Evolutionary conservation across 306 rosid genomes (phyloP).

Genomic region (Lotus japonicus): DNA sequence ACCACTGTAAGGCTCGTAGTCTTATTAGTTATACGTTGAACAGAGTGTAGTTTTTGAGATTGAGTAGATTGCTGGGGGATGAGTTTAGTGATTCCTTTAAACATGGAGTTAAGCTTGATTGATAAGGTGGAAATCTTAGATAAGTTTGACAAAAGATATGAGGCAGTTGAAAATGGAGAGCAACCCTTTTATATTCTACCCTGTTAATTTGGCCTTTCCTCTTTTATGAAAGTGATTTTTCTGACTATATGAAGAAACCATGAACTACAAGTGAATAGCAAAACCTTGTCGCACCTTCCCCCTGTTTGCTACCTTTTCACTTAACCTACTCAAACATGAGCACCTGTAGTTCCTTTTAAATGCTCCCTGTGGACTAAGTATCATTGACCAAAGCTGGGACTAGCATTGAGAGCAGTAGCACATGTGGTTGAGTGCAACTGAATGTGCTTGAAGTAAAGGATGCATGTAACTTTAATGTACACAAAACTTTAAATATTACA

Average conservation of each 20-base stretch:
- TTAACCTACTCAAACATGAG: background rate
- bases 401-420: background rate
- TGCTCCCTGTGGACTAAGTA: background rate
- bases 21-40: background rate
- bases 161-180: background rate
- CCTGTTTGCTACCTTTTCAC: background rate
- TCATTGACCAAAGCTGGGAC: background rate
- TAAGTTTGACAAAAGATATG: background rate
- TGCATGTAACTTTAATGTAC: background rate
- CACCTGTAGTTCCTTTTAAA: background rate
- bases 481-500: background rate
- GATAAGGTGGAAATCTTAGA: background rate
- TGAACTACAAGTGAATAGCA: background rate
- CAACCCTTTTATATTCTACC: background rate
- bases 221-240: background rate
- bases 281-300: background rate
- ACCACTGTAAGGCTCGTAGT: conserved; percentile 26
- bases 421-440: background rate
- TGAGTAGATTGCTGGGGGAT: background rate
- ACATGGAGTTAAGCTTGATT: background rate
- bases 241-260: background rate
- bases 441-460: background rate
- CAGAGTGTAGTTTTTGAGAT: background rate
- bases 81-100: background rate
- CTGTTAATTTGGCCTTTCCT: background rate